Conservation (phyloP, 2,329 filamentous ascomycete genomes). For the Coleophoma eucalyptorum region DNA sequence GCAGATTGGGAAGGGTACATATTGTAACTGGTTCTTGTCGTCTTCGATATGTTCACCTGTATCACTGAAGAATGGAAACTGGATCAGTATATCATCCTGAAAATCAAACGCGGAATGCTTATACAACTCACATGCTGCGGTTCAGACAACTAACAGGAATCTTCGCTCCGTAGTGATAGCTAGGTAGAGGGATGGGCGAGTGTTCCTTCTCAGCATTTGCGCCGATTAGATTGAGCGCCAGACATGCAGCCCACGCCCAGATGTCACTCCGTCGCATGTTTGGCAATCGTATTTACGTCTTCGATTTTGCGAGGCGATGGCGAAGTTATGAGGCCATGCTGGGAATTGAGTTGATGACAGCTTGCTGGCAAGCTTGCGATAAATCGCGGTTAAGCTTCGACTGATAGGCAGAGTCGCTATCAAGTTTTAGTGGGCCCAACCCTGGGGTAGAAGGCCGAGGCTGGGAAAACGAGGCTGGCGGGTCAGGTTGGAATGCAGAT, state of each 20-base stretch:
- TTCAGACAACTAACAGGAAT: conserved; percentile 73
- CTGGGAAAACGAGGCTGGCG: neutral
- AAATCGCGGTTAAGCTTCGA: neutral
- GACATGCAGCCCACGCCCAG: neutral
- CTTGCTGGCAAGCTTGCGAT: neutral
- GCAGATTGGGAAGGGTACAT: conserved; percentile 86
- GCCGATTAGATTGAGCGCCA: neutral
- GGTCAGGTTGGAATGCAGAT: neutral
- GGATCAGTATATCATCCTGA: neutral
- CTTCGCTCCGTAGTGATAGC: conserved; percentile 62
- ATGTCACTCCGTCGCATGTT: neutral
- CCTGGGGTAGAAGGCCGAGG: neutral
- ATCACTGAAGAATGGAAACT: conserved; percentile 48
- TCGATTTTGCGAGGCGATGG: no score
- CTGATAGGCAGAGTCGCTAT: neutral
- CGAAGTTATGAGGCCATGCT: neutral
- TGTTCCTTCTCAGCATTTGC: conserved; percentile 15
- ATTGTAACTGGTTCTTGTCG: conserved; percentile 77
- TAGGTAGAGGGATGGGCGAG: conserved; percentile 38
- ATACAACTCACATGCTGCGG: conserved; percentile 58
- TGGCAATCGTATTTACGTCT: neutral
- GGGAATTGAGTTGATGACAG: neutral
- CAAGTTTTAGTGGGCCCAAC: neutral
- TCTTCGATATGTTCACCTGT: conserved; percentile 89
- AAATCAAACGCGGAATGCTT: neutral